A percentile compares a stretch with the other conserved stretches of the same genome.
These are phyloP conservation scores for Rhododendron ferrugineum DNA, from an alignment of 148 eudicot genomes.

Conservation along the genomic window DNA sequence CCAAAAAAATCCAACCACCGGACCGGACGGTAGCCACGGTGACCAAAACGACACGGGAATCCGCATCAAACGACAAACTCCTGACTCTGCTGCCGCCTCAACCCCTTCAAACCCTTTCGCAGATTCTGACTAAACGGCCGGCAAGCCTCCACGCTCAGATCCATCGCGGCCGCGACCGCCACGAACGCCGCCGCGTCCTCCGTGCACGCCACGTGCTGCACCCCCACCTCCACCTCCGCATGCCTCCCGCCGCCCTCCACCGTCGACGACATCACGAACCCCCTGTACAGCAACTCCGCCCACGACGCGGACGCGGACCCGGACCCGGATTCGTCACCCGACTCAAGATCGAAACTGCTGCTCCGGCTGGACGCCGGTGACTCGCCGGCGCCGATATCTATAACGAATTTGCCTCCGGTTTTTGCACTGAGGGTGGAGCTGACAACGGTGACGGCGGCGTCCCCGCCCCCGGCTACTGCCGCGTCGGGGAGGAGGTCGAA, in stretches of 20 bases:
- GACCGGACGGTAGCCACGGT: not conserved
- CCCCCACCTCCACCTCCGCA: conserved; percentile 56
- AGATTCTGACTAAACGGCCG: conserved; percentile 44
- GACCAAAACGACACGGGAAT: conserved; percentile 20
- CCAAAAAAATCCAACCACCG: not conserved
- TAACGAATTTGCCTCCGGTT: conserved; percentile 58
- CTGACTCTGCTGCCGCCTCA: conserved; percentile 41
- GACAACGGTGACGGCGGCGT: conserved; percentile 48
- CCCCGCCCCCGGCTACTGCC: not conserved
- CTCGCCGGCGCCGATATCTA: conserved; percentile 47
- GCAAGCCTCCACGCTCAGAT: conserved; percentile 61
- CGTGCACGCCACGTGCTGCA: conserved; percentile 55
- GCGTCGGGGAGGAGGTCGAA: conserved; percentile 69
- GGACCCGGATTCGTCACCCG: conserved; percentile 43
- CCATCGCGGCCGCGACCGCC: conserved; percentile 58
- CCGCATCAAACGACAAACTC: conserved; percentile 35
- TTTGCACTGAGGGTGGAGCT: conserved; percentile 39
- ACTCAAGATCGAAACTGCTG: conserved; percentile 70
- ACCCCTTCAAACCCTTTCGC: conserved; percentile 54
- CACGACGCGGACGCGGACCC: conserved; percentile 71
- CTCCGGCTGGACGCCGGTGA: conserved; percentile 62
- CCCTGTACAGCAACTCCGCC: conserved; percentile 58
- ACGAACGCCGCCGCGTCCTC: conserved; percentile 69
- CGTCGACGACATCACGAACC: conserved; percentile 95
- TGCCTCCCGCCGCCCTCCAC: conserved; percentile 25